These are phyloP conservation scores for Setaria italica DNA, from an alignment of 202 grass and related monocot species.

Conservation along the genomic window DNA sequence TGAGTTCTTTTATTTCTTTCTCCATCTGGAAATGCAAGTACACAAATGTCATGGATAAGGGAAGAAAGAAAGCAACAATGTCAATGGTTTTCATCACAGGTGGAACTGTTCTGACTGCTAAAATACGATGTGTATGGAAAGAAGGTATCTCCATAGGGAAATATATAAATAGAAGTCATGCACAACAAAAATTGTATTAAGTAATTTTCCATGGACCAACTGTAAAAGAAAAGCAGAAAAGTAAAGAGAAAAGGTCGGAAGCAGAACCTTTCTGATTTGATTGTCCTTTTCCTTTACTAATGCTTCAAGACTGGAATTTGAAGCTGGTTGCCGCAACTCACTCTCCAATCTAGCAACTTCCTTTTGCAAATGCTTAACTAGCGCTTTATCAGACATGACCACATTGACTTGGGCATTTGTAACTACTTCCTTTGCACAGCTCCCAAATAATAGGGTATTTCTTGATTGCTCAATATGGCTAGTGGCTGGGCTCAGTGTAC, in stretches of 20 bases:
- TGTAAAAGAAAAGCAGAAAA: not conserved
- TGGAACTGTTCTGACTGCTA: not conserved
- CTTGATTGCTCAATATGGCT: slow-evolving; percentile 88
- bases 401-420: slow-evolving; percentile 90
- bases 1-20: slow-evolving; percentile 93
- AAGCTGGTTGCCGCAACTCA: slow-evolving; percentile 68
- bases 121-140: not conserved
- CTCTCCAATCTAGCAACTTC: slow-evolving; percentile 95
- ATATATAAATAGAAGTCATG: not conserved
- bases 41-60: slow-evolving; percentile 7
- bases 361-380: slow-evolving; percentile 94
- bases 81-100: not conserved
- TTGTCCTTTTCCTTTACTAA: slow-evolving; percentile 78
- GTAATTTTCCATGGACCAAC: slow-evolving; percentile 6
- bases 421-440: slow-evolving; percentile 86
- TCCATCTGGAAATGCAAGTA: slow-evolving; percentile 70
- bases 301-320: slow-evolving; percentile 66
- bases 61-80: not conserved
- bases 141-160: not conserved
- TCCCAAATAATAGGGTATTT: slow-evolving; percentile 89
- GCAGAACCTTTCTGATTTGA: slow-evolving; percentile 75
- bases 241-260: not conserved
- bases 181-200: slow-evolving; percentile 22
- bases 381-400: slow-evolving; percentile 95
- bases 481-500: slow-evolving; percentile 82